Conservation (phyloP, 495 filamentous ascomycete genomes). For the Thermothielavioides terrestris region DNA sequence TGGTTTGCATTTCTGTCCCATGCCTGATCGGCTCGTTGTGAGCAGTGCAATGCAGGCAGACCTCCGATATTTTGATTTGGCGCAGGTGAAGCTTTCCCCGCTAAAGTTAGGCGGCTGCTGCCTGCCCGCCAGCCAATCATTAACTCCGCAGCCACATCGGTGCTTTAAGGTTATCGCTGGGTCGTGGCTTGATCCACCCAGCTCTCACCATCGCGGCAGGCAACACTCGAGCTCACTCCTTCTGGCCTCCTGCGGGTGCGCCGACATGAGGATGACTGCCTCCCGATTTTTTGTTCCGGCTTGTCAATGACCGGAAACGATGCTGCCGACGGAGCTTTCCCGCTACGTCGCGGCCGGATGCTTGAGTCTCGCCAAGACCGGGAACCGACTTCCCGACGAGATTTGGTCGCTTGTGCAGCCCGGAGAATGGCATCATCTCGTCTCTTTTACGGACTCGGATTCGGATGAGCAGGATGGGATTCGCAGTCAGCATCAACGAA, state of each 20-base stretch:
- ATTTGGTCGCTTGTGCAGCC: not conserved
- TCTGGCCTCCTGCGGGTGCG: not conserved
- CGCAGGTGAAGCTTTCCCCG: too few species aligned
- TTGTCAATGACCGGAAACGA: not conserved
- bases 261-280: not conserved
- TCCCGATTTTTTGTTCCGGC: not conserved
- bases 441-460: not conserved
- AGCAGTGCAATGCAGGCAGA: too few species aligned
- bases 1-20: too few species aligned
- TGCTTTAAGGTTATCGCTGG: not conserved
- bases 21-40: too few species aligned
- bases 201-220: too few species aligned
- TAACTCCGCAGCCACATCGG: not conserved
- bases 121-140: not conserved
- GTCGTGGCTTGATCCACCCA: not conserved
- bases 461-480: not conserved
- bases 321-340: not conserved
- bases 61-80: too few species aligned
- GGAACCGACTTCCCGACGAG: not conserved
- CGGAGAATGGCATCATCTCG: constrained; percentile 20
- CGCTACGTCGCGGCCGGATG: constrained; percentile 32
- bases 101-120: too few species aligned
- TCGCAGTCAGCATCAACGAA: too few species aligned
- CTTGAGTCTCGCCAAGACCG: constrained; percentile 17
- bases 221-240: not conserved